Conservation (phyloP, 495 filamentous ascomycete species). For the Podospora tetraspora region DNA sequence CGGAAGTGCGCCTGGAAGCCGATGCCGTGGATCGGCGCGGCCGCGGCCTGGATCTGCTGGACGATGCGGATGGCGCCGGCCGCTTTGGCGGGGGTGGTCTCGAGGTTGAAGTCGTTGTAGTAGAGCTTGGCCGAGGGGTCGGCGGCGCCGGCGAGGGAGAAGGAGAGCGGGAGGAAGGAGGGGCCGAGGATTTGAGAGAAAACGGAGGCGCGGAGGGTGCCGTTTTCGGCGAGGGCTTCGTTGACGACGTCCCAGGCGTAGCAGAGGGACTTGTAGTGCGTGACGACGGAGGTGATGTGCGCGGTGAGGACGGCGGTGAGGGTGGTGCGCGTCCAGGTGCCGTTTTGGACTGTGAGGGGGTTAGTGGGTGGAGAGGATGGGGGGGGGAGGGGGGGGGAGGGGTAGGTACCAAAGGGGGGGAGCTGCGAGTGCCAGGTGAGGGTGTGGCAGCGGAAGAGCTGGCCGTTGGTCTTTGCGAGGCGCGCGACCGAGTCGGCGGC, state of each 20-base stretch:
- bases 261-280: slow-evolving; percentile 44
- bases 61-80: slow-evolving; percentile 42
- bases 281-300: slow-evolving; percentile 41
- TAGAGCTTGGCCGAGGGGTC: slow-evolving; percentile 40
- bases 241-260: slow-evolving; percentile 51
- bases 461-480: slow-evolving; percentile 44
- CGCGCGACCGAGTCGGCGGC: slow-evolving; percentile 44
- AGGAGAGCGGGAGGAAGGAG: slow-evolving; percentile 42
- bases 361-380: neutral
- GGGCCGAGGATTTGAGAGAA: slow-evolving; percentile 39
- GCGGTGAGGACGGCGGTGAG: slow-evolving; percentile 37
- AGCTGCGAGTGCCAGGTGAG: slow-evolving; percentile 59
- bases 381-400: neutral
- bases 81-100: slow-evolving; percentile 44
- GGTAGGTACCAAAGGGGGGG: slow-evolving; percentile 43
- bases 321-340: slow-evolving; percentile 51
- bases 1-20: slow-evolving; percentile 57
- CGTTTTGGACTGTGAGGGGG: slow-evolving; percentile 39
- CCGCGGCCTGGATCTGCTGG: slow-evolving; percentile 34
- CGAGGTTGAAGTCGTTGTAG: slow-evolving; percentile 65
- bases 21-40: slow-evolving; percentile 51
- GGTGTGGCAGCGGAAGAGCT: slow-evolving; percentile 53
- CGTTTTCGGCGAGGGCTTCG: slow-evolving; percentile 47
- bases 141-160: slow-evolving; percentile 35
- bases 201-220: slow-evolving; percentile 32